Evolutionary conservation across 2,329 filamentous ascomycete genomes (phyloP), one percentile per base, ranked within the genome.

Genomic region (Lecanoromycetidae sp.): DNA sequence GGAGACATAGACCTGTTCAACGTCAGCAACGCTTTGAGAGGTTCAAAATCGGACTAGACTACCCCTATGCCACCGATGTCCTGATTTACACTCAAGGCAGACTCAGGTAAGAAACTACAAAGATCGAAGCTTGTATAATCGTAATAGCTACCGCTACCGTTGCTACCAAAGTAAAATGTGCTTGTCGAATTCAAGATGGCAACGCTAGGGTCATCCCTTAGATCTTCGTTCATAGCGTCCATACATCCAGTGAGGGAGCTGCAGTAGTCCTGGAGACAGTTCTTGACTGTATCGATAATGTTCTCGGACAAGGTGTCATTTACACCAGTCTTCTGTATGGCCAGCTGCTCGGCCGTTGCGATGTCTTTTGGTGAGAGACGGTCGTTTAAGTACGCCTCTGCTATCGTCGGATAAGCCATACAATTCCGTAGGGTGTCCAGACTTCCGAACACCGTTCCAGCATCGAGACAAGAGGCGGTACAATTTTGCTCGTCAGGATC

Each of bases 61-160:
- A 50, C 51, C 6, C 48, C 48, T 9, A 53, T 50, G 12, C 48
- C 51, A 29, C 51, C 51, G 33, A 53, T 35, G n/a, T 51, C 51
- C 17, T 40, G 9, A 22, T 46, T 46, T 3, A 52, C 13, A 12
- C 2, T 2, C 30, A 5, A n/a, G n/a, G n/a, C 17, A 8, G 40
- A 43, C 12, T 9, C 12, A 1, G 34, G 34, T 4, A 46, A 26
- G 26, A 12, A 30, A 6, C 5, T 3, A 30, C 43, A 46, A 5
- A 46, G 10, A 30, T 27, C 25, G 2, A 30, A 38, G 8, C 1
- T 5, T 37, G 23, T 4, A 5, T 6, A 12, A 8, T 12, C 13
- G 2, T 38, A 12, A n/a, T 38, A 13, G 5, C 6, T 12, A n/a
- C 15, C 15, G 20, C 2, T 10, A 20, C 30, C 29, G n/a, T 26